phyloP scores from a whole-genome alignment of 768 basidiomycete genomes.

The Russula brevipes region DNA sequence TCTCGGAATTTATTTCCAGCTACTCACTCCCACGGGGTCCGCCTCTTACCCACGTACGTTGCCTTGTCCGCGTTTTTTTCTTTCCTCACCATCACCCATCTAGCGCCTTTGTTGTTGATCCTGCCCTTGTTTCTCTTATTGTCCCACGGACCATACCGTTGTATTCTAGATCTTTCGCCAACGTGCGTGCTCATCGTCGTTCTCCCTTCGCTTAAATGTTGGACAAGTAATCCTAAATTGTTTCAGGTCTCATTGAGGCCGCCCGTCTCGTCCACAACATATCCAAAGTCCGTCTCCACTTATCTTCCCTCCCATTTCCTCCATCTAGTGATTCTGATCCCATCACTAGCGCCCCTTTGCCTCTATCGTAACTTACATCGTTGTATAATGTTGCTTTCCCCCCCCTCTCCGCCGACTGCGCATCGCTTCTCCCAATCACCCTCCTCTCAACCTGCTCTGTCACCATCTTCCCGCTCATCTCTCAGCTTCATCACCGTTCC shows the following conservation, averaged over 20 bases:
- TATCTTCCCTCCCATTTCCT: neutral
- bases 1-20: neutral
- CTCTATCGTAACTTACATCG: slow-evolving; percentile 5
- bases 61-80: neutral
- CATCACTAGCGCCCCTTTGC: neutral
- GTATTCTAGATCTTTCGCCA: slow-evolving; percentile 10
- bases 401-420: slow-evolving; percentile 13
- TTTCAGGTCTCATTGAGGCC: neutral
- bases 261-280: neutral
- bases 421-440: slow-evolving; percentile 18
- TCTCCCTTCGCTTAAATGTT: neutral
- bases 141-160: slow-evolving; percentile 3
- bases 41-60: neutral
- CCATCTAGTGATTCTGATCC: neutral
- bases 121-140: neutral
- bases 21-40: neutral
- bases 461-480: slow-evolving; percentile 8
- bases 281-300: neutral
- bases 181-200: neutral
- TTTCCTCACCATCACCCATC: neutral
- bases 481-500: slow-evolving; percentile 8
- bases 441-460: neutral
- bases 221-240: neutral
- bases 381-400: slow-evolving; percentile 23
- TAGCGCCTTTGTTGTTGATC: neutral